Evolutionary conservation across 495 filamentous ascomycete species (phyloP).

Genomic region (Corynascus novoguineensis): DNA sequence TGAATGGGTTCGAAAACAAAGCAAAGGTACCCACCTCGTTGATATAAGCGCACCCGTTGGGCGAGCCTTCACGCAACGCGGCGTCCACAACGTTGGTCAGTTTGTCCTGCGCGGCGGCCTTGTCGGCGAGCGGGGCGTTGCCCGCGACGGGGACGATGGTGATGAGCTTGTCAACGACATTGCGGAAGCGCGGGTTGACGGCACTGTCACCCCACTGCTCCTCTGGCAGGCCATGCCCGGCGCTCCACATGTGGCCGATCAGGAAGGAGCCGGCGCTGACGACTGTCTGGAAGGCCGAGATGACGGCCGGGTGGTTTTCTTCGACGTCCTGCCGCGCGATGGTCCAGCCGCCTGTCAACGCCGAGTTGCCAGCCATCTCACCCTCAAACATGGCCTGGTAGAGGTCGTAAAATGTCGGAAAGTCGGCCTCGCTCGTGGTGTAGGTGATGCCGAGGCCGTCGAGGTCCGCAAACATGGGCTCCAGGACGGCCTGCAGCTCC

Average conservation of each 20-base stretch:
- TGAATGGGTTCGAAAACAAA: background rate
- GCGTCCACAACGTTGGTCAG: slow-evolving; percentile 43
- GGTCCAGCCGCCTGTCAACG: slow-evolving; percentile 45
- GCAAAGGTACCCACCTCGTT: slow-evolving; percentile 34
- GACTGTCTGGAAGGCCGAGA: slow-evolving; percentile 38
- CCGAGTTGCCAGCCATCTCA: slow-evolving; percentile 39
- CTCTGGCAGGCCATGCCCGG: slow-evolving; percentile 35
- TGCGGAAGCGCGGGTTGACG: slow-evolving; percentile 39
- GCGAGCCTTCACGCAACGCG: slow-evolving; percentile 39
- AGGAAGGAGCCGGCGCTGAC: slow-evolving; percentile 32
- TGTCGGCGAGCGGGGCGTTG: slow-evolving; percentile 33
- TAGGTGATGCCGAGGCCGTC: slow-evolving; percentile 34
- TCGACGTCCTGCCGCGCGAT: slow-evolving; percentile 38
- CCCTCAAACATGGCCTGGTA: slow-evolving; percentile 46
- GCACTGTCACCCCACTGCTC: slow-evolving; percentile 31
- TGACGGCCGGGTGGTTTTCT: slow-evolving; percentile 37
- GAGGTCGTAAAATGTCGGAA: slow-evolving; percentile 41
- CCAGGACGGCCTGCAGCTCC: slow-evolving; percentile 37
- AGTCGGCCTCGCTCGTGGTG: slow-evolving; percentile 29
- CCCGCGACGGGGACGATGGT: slow-evolving; percentile 32
- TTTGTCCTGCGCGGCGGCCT: slow-evolving; percentile 33
- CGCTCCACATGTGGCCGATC: slow-evolving; percentile 49
- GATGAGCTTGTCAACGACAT: slow-evolving; percentile 47
- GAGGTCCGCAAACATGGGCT: slow-evolving; percentile 44
- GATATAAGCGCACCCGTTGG: slow-evolving; percentile 39